Percentiles rank a stretch among this genome's conserved stretches.
phyloP scores from a whole-genome alignment of 176 grass and related monocot genomes.

The Zoysia pacifica region DNA sequence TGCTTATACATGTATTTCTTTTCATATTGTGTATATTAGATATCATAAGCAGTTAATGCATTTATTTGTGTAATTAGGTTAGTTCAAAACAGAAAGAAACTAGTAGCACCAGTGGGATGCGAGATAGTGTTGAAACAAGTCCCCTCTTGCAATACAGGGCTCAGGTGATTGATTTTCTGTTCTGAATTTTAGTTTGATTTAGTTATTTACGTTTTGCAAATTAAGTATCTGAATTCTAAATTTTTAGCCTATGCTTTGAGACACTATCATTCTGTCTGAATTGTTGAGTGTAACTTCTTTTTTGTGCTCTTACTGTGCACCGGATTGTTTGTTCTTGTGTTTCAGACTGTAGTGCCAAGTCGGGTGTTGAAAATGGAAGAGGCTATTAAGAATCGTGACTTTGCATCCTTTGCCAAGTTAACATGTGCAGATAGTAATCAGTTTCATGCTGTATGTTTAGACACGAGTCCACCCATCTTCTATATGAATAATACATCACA shows the following conservation, averaged over 20 bases:
- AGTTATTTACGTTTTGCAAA: too few relatives aligned
- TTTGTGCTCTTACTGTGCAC: background rate
- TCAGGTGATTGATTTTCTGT: constrained; percentile 48
- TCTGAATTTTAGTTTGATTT: too few relatives aligned
- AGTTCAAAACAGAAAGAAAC: constrained; percentile 98
- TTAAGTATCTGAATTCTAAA: too few relatives aligned
- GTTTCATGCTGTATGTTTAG: constrained; percentile 94
- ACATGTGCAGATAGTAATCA: constrained; percentile 94
- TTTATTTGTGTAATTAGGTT: constrained; percentile 57
- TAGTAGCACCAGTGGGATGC: constrained; percentile 90
- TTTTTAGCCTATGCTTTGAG: too few relatives aligned
- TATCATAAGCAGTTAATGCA: background rate
- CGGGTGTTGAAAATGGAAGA: constrained; percentile 81
- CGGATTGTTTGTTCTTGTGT: background rate
- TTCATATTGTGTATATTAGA: background rate
- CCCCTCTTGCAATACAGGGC: constrained; percentile 75
- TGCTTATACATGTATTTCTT: constrained; percentile 1
- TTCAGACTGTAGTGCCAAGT: constrained; percentile 68
- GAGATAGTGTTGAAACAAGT: constrained; percentile 78
- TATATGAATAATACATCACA: constrained; percentile 99
- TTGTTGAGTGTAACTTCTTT: too few relatives aligned
- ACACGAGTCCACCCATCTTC: constrained; percentile 90
- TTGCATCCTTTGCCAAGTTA: constrained; percentile 77
- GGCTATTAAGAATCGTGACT: constrained; percentile 70
- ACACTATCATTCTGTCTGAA: too few relatives aligned